Evolutionary conservation across 2,329 filamentous ascomycete genomes (phyloP).

Genomic region (Leptodontidium sp.): DNA sequence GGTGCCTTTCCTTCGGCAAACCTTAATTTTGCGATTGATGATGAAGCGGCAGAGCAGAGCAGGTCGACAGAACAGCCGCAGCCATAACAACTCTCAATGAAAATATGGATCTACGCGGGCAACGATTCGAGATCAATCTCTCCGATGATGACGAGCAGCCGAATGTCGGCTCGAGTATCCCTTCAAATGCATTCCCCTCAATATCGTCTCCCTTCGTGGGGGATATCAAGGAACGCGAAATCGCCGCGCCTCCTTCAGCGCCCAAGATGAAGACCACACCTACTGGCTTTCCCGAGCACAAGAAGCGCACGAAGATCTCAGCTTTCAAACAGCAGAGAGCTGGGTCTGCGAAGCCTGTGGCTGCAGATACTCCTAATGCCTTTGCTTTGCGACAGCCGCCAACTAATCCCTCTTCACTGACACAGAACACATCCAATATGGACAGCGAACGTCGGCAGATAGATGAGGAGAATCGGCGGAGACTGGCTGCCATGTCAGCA

Average conservation of each 20-base stretch:
- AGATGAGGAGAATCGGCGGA: constrained; percentile 80
- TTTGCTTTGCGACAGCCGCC: constrained; percentile 30
- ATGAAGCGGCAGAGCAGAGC: background rate
- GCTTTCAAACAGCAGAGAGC: constrained; percentile 78
- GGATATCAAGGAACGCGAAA: constrained; percentile 79
- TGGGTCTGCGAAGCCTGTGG: constrained; percentile 23
- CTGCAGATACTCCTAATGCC: constrained; percentile 34
- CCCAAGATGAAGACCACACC: constrained; percentile 64
- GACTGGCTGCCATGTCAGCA: constrained; percentile 79
- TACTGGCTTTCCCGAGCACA: constrained; percentile 89
- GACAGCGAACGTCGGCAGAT: constrained; percentile 75
- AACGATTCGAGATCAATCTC: constrained; percentile 68
- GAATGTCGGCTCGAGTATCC: constrained; percentile 42
- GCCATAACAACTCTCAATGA: background rate
- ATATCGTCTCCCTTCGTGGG: constrained; percentile 59
- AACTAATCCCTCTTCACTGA: constrained; percentile 35
- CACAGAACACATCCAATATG: constrained; percentile 41
- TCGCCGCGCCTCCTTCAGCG: constrained; percentile 68
- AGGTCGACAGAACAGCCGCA: background rate
- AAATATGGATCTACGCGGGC: constrained; percentile 61
- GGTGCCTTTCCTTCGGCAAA: constrained; percentile 7
- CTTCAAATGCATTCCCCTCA: constrained; percentile 41
- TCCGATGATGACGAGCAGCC: constrained; percentile 59
- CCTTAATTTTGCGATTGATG: constrained; percentile 8
- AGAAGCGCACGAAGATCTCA: constrained; percentile 76